Base-by-base conservation (phyloP, 164 flowering plant species). In the Platanus orientalis region DNA sequence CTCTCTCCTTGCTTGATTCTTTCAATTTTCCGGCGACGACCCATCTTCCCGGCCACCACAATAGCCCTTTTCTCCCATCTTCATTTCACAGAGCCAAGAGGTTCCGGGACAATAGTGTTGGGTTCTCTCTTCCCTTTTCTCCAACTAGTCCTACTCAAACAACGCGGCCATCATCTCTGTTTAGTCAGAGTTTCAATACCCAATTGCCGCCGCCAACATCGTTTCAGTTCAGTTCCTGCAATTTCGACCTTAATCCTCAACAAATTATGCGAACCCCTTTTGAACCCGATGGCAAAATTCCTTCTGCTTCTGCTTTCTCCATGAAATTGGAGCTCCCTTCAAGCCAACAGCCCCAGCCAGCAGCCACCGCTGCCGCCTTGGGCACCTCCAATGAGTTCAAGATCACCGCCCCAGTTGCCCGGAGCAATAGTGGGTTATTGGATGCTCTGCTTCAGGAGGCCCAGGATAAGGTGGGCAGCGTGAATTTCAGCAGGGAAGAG, bases 391-490 rank as follows among this genome's bases (percentile, higher is more conserved):
- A 51, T 28, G 68, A 44, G 14, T 32, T 44, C n/a, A 68, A 40
- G 40, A 24, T 62, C 2, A n/a, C 39, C 6, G 4, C 45, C 6
- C 51, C 61, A 4, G 25, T 67, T 17, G 61, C 28, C 7, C 34
- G 45, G 27, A 39, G 55, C 39, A 63, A 69, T 21, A 70, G 77
- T 24, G 85, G 84, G 21, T 57, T 78, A 48, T 57, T 81, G 77
- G 85, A 81, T 62, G 81, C 76, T 25, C 62, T 80, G 34, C 48
- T 80, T 53, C 77, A 68, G 56, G 80, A 81, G 52, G 67, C 84
- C 10, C 77, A 73, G 27, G 71, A 57, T 16, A 64, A 75, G 63
- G 66, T 44, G 0, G 52, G 65, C 6, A 44, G 51, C 7, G 64
- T 54, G 17, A 45, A 57, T 29, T 50, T 28, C 7, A 60, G 54